phyloP scores from a whole-genome alignment of 2,329 filamentous ascomycete species.

The Sporothrix brasiliensis region DNA sequence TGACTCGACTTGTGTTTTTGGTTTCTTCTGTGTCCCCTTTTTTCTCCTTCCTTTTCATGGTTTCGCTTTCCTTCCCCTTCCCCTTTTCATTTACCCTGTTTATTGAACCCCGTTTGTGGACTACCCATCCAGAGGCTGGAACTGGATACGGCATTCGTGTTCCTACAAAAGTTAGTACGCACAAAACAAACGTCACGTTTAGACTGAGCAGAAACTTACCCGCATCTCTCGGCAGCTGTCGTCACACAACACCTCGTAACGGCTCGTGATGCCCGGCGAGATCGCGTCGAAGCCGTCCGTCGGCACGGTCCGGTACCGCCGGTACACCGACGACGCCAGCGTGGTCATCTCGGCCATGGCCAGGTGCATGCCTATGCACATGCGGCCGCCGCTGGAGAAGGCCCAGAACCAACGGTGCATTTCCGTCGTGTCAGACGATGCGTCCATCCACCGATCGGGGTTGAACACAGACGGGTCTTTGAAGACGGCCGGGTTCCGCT shows the following conservation, averaged over 20 bases:
- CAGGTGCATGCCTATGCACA: conserved; percentile 62
- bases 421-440: conserved; percentile 35
- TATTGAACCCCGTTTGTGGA: neutral
- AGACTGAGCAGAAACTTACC: conserved; percentile 12
- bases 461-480: conserved; percentile 36
- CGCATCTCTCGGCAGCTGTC: conserved; percentile 35
- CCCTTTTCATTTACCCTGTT: too few relatives aligned
- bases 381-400: conserved; percentile 68
- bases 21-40: neutral
- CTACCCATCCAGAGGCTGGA: conserved; percentile 16
- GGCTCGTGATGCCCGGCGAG: conserved; percentile 47
- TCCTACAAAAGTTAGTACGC: conserved; percentile 30
- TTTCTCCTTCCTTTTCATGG: too few relatives aligned
- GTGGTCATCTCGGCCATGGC: conserved; percentile 57
- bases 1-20: too few relatives aligned
- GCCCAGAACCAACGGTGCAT: conserved; percentile 59
- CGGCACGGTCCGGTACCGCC: conserved; percentile 46
- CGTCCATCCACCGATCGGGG: conserved; percentile 38
- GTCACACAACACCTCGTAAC: conserved; percentile 49
- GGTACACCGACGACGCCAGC: conserved; percentile 50
- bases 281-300: conserved; percentile 38
- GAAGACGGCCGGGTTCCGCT: conserved; percentile 39
- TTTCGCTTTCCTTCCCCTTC: too few relatives aligned
- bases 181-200: too few relatives aligned
- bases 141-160: conserved; percentile 37